These are phyloP conservation scores for Wickerhamomyces tratensis DNA, from an alignment of 805 yeast genomes.

Conservation along the genomic window DNA sequence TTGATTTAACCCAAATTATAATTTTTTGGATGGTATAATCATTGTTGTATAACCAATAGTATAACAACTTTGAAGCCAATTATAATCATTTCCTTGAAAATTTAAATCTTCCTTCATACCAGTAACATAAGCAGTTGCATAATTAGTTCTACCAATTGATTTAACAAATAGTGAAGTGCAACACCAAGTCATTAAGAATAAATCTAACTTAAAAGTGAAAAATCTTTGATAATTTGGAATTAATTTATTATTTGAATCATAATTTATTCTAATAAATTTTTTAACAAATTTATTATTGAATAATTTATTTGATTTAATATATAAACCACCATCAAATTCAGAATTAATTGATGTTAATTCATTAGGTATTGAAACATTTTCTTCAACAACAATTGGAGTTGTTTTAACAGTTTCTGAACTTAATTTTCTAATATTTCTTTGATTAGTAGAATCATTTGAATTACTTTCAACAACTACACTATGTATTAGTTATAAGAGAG, in stretches of 20 bases:
- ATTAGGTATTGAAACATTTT: no score
- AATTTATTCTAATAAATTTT: slow-evolving; percentile 1
- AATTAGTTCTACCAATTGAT: slow-evolving; percentile 50
- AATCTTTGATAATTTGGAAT: slow-evolving; percentile 1
- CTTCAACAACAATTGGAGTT: no score
- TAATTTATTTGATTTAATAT: background rate
- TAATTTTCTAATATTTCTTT: no score
- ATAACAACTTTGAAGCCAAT: no score
- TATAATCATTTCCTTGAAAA: slow-evolving; percentile 49
- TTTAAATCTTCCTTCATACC: slow-evolving; percentile 50
- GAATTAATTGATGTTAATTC: no score
- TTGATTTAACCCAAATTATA: background rate
- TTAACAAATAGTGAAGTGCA: slow-evolving; percentile 41
- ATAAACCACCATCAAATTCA: no score
- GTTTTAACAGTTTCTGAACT: no score
- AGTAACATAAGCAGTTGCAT: slow-evolving; percentile 57
- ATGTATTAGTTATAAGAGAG: no score
- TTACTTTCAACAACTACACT: no score
- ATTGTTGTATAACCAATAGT: background rate
- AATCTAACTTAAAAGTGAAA: slow-evolving; percentile 3
- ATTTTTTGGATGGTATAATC: background rate
- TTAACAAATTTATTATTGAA: background rate
- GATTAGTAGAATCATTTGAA: no score
- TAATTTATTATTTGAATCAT: background rate
- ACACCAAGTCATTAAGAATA: slow-evolving; percentile 5